phyloP scores from a whole-genome alignment of 345 rosid genomes.

The Gossypium mustelinum region DNA sequence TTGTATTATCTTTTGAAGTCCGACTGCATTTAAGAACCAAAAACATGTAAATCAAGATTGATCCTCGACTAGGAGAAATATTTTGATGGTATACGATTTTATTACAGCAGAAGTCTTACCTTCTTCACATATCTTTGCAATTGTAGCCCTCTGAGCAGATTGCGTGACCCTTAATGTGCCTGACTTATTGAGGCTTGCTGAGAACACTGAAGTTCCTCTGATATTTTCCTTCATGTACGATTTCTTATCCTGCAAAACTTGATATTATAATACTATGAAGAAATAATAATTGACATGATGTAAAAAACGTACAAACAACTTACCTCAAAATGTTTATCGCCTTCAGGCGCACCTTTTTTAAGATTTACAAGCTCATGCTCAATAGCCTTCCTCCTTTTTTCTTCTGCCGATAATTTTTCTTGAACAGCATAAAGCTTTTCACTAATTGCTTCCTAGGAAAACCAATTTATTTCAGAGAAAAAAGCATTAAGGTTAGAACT shows the following conservation, averaged over 20 bases:
- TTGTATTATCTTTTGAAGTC: constrained; percentile 78
- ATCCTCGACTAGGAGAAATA: background rate
- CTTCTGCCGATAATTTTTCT: constrained; percentile 65
- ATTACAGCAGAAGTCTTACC: constrained; percentile 35
- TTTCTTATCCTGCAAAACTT: constrained; percentile 44
- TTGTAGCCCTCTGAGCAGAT: constrained; percentile 75
- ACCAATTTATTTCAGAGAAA: constrained; percentile 2
- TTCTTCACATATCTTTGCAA: constrained; percentile 94
- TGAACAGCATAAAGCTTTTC: constrained; percentile 52
- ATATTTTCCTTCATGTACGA: constrained; percentile 45
- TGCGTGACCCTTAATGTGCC: constrained; percentile 50
- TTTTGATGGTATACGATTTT: background rate
- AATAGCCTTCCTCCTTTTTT: constrained; percentile 56
- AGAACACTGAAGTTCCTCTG: constrained; percentile 38
- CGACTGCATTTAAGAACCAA: constrained; percentile 42
- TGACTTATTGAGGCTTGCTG: constrained; percentile 44
- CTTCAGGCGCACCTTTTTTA: constrained; percentile 50
- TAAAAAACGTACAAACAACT: constrained; percentile 7
- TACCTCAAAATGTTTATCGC: constrained; percentile 51
- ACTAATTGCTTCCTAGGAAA: constrained; percentile 47
- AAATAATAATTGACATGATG: background rate
- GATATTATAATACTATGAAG: constrained; percentile 10
- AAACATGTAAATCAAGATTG: background rate
- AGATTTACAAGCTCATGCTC: constrained; percentile 61
- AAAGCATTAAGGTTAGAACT: background rate